A percentile compares a stretch with the other conserved stretches of the same genome.
phyloP scores from a whole-genome alignment of 2,329 filamentous ascomycete genomes.

The Microcera coccophila region DNA sequence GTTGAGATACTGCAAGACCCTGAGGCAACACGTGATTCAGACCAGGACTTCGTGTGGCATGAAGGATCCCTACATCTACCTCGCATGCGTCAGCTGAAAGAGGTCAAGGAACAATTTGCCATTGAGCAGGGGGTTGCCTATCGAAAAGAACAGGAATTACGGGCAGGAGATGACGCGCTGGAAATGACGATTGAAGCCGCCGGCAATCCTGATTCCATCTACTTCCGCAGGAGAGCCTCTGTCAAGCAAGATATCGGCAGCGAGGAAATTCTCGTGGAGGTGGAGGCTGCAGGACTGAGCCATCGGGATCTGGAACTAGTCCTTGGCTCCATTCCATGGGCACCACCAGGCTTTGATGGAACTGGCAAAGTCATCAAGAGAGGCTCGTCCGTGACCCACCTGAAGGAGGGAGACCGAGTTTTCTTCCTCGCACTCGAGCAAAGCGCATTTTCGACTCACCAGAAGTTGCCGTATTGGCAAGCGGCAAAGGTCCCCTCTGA shows the following conservation, averaged over 20 bases:
- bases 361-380: conserved; percentile 20
- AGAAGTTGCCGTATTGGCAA: background rate
- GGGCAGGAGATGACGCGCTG: background rate
- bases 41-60: background rate
- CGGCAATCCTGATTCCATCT: background rate
- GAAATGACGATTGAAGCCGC: background rate
- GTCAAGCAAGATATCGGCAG: background rate
- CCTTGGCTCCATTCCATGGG: conserved; percentile 22
- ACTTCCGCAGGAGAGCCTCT: background rate
- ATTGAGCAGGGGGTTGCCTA: background rate
- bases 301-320: conserved; percentile 19
- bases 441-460: background rate
- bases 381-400: conserved; percentile 11
- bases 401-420: conserved; percentile 16
- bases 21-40: background rate
- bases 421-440: background rate
- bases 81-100: background rate
- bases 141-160: background rate
- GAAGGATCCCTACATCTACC: background rate
- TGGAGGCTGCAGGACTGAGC: conserved; percentile 14
- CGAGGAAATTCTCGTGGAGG: conserved; percentile 2
- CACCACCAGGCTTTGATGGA: conserved; percentile 22
- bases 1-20: background rate
- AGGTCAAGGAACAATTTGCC: background rate
- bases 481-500: background rate